Base-by-base conservation (phyloP, 164 flowering plant genomes). In the Chloranthus sessilifolius region DNA sequence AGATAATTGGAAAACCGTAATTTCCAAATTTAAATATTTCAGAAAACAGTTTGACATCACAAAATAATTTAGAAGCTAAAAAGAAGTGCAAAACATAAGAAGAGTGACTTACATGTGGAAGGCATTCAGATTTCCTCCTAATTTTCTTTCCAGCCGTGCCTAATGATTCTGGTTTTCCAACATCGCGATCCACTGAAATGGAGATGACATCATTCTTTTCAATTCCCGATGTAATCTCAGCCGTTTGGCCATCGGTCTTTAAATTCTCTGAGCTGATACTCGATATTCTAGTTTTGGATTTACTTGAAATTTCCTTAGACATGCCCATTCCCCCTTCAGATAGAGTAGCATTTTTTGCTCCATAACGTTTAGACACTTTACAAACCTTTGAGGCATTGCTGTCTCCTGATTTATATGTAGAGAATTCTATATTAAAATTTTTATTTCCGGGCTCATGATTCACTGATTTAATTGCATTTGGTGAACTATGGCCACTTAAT, bases 41-140 rank as follows among this genome's bases (percentile, higher is more conserved):
- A 5, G 12, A 16, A 8, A 45, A 0, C 31, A 45, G 21, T 27
- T 9, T 2, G 4, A 29, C 9, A 7, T 17, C 2, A 37, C 7
- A 7, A n/a, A 37, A 17, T 19, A 8, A 4, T 17, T 14, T 15
- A 9, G 1, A 31, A n/a, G n/a, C n/a, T 2, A 17, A 35, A 27
- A 25, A 4, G 5, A 25, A 24, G 22, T n/a, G 43, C 7, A 19
- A 10, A 7, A 42, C 10, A 25, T 28, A 26, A 14, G n/a, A 31
- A 33, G 25, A 47, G 52, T 3, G 59, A 28, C 71, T 66, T 50
- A 69, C 72, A 31, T 52, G 37, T 36, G 15, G 12, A 40, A 50
- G 37, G 44, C 31, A 59, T 25, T 25, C 34, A 27, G 38, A 16
- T 46, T 66, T 69, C 41, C 60, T 61, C 44, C 34, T 53, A 21